These are phyloP conservation scores for Fistulifera solaris DNA, from an alignment of 108 stramenopile species.

Conservation along the genomic window DNA sequence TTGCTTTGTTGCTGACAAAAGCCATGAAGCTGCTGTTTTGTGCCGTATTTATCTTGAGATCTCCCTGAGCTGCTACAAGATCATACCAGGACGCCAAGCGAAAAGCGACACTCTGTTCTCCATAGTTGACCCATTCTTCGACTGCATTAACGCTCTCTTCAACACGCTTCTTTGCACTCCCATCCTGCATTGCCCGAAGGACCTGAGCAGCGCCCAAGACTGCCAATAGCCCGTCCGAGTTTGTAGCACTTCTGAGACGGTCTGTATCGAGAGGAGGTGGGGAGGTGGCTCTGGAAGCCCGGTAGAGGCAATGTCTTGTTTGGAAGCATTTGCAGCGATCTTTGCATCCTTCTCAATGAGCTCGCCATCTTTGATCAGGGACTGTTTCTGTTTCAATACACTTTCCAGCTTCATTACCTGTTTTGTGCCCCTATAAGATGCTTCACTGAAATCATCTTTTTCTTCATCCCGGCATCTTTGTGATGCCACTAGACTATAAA, in stretches of 20 bases:
- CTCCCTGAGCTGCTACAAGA: slow-evolving; percentile 81
- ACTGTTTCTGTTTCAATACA: neutral
- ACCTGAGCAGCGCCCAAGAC: slow-evolving; percentile 82
- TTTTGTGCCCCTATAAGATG: neutral
- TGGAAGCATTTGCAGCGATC: neutral
- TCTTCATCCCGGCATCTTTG: slow-evolving; percentile 16
- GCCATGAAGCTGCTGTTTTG: slow-evolving; percentile 71
- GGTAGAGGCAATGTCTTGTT: neutral
- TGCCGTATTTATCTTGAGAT: slow-evolving; percentile 77
- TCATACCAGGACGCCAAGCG: slow-evolving; percentile 82
- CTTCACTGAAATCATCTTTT: slow-evolving; percentile 6
- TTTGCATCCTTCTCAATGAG: slow-evolving; percentile 2
- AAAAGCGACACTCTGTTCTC: slow-evolving; percentile 83
- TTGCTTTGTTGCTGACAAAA: slow-evolving; percentile 83
- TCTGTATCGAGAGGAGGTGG: slow-evolving; percentile 89
- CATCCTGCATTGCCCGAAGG: slow-evolving; percentile 75
- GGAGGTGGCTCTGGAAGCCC: slow-evolving; percentile 38
- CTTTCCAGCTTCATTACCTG: neutral
- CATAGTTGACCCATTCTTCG: slow-evolving; percentile 84
- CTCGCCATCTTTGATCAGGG: slow-evolving; percentile 4
- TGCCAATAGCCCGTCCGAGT: slow-evolving; percentile 79
- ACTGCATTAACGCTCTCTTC: slow-evolving; percentile 61
- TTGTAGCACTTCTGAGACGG: slow-evolving; percentile 75
- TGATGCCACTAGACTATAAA: slow-evolving; percentile 78
- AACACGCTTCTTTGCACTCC: slow-evolving; percentile 58